Evolutionary conservation across 805 yeast species (phyloP), one percentile per base, ranked within the genome.

Genomic region (Pichia ethanolica): DNA sequence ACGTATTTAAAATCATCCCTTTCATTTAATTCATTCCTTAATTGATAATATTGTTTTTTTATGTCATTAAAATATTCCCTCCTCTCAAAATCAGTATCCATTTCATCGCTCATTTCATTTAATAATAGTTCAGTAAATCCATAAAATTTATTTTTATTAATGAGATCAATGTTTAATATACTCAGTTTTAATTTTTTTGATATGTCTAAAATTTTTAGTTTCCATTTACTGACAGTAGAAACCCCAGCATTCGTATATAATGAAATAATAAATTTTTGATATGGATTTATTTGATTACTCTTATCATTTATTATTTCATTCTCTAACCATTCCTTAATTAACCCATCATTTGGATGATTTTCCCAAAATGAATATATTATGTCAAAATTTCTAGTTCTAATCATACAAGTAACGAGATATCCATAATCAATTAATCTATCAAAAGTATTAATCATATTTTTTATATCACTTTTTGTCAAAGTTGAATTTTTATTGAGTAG

Each of bases 281-380:
- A 50, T 42, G 35, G 40, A 33, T 50, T 47, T 28, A 41, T n/a
- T 33, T n/a, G 9, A n/a, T 14, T 30, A 20, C 14, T 42, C 48
- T 28, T 47, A 37, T 12, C 42, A 39, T 46, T 26, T 26, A 11
- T 4, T 12, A 39, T 14, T 33, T 39, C 48, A 9, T 44, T 37
- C 39, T 51, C 48, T 20, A 56, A 39, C 39, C 42, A 51, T 38
- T 51, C 49, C 35, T 49, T 54, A 13, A 58, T 48, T 14, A 46
- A 42, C 4, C 46, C 41, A 35, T 53, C 56, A 20, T 30, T 46
- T 7, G 64, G 60, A 36, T 56, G 47, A 20, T 39, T 35, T 35
- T 64, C 67, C 67, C 67, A 63, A 41, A 54, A 56, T 5, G 58
- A 47, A 44, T 56, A 64, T 4, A 52, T 53, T n/a, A 65, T 53